A percentile compares a stretch with the other conserved stretches of the same genome.
Evolutionary conservation across 1,284 basidiomycete genomes (phyloP).

Genomic region (Pascua sp.): DNA sequence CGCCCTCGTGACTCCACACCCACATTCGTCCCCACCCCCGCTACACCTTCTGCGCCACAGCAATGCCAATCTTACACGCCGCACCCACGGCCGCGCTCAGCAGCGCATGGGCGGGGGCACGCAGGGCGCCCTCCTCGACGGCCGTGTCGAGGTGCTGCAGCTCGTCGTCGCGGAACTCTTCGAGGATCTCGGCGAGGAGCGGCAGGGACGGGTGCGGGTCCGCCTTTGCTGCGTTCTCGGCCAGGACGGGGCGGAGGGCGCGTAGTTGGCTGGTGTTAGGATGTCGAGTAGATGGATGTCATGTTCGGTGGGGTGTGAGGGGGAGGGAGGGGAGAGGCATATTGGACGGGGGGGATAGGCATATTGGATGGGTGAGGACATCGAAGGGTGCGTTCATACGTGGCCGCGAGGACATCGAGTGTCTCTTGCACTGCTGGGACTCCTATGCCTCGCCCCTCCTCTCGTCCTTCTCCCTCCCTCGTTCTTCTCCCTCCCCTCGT

Average conservation of each 20-base stretch:
- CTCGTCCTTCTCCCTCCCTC: too few relatives aligned
- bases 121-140: conserved; percentile 82
- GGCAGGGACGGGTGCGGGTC: conserved; percentile 69
- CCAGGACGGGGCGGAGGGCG: conserved; percentile 33
- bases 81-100: conserved; percentile 77
- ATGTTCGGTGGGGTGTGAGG: too few relatives aligned
- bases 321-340: too few relatives aligned
- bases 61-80: conserved; percentile 86
- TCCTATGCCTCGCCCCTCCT: too few relatives aligned
- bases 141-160: conserved; percentile 90
- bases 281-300: background rate
- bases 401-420: too few relatives aligned
- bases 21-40: background rate
- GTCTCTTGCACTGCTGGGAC: too few relatives aligned
- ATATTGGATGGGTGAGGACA: too few relatives aligned
- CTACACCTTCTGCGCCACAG: conserved; percentile 74
- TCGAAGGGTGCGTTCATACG: too few relatives aligned
- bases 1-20: background rate
- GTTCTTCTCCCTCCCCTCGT: too few relatives aligned
- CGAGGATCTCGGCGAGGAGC: conserved; percentile 68
- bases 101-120: conserved; percentile 86
- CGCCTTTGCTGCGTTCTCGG: conserved; percentile 35
- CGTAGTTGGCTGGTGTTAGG: conserved; percentile 35
- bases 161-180: conserved; percentile 91
- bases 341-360: too few relatives aligned